Conservation (phyloP, 2,329 filamentous ascomycete species). For the Aspergillus floridensis region DNA sequence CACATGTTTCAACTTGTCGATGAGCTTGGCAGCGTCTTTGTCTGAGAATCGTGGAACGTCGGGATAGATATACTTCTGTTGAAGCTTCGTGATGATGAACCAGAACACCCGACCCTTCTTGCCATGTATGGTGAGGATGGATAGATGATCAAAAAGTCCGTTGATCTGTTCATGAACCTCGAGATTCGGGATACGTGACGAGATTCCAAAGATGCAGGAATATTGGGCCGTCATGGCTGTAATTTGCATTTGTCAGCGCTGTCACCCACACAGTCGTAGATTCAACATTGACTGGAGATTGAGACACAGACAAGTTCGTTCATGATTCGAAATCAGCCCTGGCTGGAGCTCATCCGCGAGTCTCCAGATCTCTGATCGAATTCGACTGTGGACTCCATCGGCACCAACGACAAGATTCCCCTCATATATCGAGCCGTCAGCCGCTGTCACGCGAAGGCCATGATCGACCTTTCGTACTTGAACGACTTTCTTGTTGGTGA, state of each 20-base stretch:
- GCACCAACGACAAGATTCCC: conserved; percentile 43
- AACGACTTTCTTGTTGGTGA: conserved; percentile 28
- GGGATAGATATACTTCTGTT: conserved; percentile 20
- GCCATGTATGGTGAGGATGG: conserved; percentile 20
- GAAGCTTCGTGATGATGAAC: conserved; percentile 28
- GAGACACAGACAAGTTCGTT: conserved; percentile 9
- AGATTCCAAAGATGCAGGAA: conserved; percentile 32
- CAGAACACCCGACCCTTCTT: conserved; percentile 25
- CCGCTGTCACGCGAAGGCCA: conserved; percentile 31
- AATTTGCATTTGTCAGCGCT: neutral
- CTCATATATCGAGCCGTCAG: conserved; percentile 33
- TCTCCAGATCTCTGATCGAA: conserved; percentile 36
- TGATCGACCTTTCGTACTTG: conserved; percentile 23
- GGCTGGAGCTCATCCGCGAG: conserved; percentile 9
- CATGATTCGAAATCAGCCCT: neutral
- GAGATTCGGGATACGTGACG: conserved; percentile 14
- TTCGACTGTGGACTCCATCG: conserved; percentile 44
- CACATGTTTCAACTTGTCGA: conserved; percentile 9
- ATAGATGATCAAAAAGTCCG: conserved; percentile 14
- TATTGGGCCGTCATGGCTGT: conserved; percentile 26
- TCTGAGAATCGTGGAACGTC: conserved; percentile 22
- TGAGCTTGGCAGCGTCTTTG: conserved; percentile 19
- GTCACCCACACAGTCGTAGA: neutral
- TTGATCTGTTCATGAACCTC: conserved; percentile 20
- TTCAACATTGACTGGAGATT: no score